Percentiles rank a stretch among this genome's conserved stretches.
Conservation (phyloP, 805 yeast species). For the Wickerhamomyces bovis region DNA sequence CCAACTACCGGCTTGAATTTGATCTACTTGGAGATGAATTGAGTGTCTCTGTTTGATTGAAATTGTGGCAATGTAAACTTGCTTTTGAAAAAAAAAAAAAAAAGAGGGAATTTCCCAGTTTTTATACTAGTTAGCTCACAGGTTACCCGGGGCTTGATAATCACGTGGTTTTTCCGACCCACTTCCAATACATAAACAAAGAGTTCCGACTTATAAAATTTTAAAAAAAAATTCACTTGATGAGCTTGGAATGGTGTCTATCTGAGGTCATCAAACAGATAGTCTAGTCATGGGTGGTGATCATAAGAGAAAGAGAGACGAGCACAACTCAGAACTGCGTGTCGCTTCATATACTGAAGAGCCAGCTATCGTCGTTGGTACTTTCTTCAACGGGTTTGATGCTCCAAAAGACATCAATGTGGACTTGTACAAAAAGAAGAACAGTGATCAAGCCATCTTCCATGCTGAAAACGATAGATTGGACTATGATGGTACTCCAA, state of each 20-base stretch:
- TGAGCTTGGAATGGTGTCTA: not conserved
- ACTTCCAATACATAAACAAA: not conserved
- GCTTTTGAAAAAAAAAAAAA: not conserved
- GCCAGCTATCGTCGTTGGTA: slow-evolving; percentile 51
- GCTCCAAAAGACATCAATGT: slow-evolving; percentile 56
- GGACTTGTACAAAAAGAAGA: slow-evolving; percentile 46
- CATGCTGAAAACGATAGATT: slow-evolving; percentile 77
- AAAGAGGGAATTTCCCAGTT: not conserved
- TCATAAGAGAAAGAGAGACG: slow-evolving; percentile 30
- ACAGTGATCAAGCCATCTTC: slow-evolving; percentile 37
- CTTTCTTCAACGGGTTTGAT: slow-evolving; percentile 74
- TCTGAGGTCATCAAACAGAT: not conserved
- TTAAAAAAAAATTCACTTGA: not conserved
- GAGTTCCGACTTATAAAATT: not conserved
- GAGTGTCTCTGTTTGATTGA: not conserved
- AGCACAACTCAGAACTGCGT: slow-evolving; percentile 33
- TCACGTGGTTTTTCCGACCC: not conserved
- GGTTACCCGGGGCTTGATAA: not conserved
- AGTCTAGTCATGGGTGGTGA: not conserved
- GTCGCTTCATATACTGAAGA: slow-evolving; percentile 33
- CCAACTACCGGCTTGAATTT: not conserved
- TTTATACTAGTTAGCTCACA: too few species aligned
- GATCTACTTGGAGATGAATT: not conserved
- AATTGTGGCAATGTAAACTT: not conserved
- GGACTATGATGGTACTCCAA: slow-evolving; percentile 60